A percentile compares a stretch with the other conserved stretches of the same genome.
These are phyloP conservation scores for Mortierella sp. DNA, from an alignment of 371 early-diverging fungal species.

Conservation along the genomic window DNA sequence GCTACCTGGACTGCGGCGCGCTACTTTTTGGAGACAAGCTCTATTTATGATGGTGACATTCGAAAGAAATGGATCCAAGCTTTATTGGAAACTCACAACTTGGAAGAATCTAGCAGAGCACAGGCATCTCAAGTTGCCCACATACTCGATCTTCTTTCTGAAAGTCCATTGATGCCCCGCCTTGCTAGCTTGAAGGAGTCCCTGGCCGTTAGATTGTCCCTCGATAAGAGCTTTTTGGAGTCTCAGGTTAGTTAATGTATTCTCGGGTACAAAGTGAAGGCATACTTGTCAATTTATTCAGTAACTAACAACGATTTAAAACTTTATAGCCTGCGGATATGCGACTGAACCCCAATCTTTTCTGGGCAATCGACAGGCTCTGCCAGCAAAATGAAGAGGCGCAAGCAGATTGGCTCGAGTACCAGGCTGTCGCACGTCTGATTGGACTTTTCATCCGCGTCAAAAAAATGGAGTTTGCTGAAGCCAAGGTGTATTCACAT, in stretches of 20 bases:
- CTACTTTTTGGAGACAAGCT: constrained; percentile 68
- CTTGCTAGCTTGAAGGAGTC: constrained; percentile 37
- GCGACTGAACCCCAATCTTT: constrained; percentile 51
- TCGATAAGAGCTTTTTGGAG: constrained; percentile 35
- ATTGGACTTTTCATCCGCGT: constrained; percentile 54
- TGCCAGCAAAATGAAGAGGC: constrained; percentile 32
- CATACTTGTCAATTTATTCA: background rate
- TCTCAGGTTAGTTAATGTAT: constrained; percentile 37
- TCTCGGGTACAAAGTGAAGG: background rate
- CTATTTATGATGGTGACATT: constrained; percentile 60
- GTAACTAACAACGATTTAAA: background rate
- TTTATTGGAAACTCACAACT: constrained; percentile 51
- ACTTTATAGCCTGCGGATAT: constrained; percentile 47
- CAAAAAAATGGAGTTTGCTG: constrained; percentile 48
- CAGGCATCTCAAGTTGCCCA: constrained; percentile 46
- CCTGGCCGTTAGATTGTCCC: constrained; percentile 25
- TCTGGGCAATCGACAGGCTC: constrained; percentile 51
- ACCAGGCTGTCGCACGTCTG: constrained; percentile 45
- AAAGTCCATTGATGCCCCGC: constrained; percentile 38
- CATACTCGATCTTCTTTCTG: constrained; percentile 33
- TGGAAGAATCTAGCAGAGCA: constrained; percentile 38
- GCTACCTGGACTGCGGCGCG: constrained; percentile 66
- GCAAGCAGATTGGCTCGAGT: constrained; percentile 40
- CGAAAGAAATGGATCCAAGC: constrained; percentile 67
- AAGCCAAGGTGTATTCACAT: constrained; percentile 48